Base-by-base conservation (phyloP, 2,329 filamentous ascomycete genomes). In the Beauveria sp. region DNA sequence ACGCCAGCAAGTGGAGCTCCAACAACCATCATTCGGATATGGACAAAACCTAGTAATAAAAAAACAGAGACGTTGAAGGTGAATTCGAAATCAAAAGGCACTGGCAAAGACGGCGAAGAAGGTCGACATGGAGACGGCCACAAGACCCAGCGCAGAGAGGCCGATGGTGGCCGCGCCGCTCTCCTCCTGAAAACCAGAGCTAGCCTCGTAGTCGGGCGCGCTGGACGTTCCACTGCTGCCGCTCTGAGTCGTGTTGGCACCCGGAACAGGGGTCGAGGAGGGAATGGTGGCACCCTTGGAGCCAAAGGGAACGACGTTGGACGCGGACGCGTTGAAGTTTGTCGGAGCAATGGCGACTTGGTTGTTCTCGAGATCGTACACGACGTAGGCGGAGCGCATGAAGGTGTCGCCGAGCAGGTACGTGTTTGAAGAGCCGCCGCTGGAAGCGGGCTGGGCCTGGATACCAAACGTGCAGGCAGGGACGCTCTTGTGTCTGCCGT, bases 331-430 rank as follows among this genome's bases (percentile, higher is more conserved):
- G 68, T 83, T 84, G 70, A 85, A 84, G 63, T 82, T 75, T 12
- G 83, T 84, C 18, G 76, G 73, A 4, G 82, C 83, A 22, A 86
- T 71, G 20, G 69, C 82, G 60, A 86, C 75, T 66, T 85, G 73
- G 68, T 84, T 81, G 70, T 85, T 85, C 56, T 79, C 75, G 22
- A 85, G 72, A 64, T 86, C 83, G 64, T 84, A 86, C 8, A 85
- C 82, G 6, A 85, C 79, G 63, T 85, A 86, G 1, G 82, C 83
- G 1, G 82, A 85, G 59, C 83, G 79, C 38, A 86, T 70, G 68
- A 86, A 86, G 0, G 79, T 82, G 66, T 84, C 83, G 49, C 83
- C 83, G 10, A 86, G 76, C 47, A 85, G 72, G 65, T 72, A 82
- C 0, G 77, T 40, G 38, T 2, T 70, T 64, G 24, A 3, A n/a